Base-by-base conservation (phyloP, 257 asterid genomes). In the Nicotiana attenuata region DNA sequence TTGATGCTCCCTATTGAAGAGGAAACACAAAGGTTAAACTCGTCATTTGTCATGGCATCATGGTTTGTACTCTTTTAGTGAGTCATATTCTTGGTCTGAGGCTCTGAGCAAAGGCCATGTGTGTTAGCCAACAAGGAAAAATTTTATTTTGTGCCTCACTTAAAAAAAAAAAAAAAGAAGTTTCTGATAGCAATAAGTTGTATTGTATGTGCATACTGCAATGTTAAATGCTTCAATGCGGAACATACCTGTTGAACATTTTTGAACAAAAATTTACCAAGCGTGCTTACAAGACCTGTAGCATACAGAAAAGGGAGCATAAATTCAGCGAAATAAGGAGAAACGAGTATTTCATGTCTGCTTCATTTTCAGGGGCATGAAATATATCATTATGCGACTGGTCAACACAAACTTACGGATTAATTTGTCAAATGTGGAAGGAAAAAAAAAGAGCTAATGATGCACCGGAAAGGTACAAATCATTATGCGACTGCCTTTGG, bases 1-100 rank as follows among this genome's bases (percentile, higher is more conserved):
- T 92, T 56, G 97, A 89, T 52, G 98, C 98, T 45, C 98, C 98
- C 96, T 90, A 79, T 7, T 45, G 61, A 17, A 60, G 29, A 4
- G n/a, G 50, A 57, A 67, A 9, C 10, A 66, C 20, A 65, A 69
- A 41, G n/a, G 28, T 31, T 80, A 17, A 14, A 31, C n/a, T 47
- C 24, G 24, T 47, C 79, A 41, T 69, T 69, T 20, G 59, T 13
- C 57, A 3, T 41, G 20, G 13, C 57, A 33, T 33, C 38, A 33
- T 33, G 38, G 7, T 33, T 33, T 33, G 38, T 33, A 33, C 5
- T 33, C 38, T 33, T 33, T 5, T 5, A 33, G 5, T 33, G 5
- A 5, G 5, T 33, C 0, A 4, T 33, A 4, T 33, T 33, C 38
- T 33, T 33, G 7, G 38, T 33, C 38, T 33, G 5, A 5, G 38